Evolutionary conservation across 768 basidiomycete genomes (phyloP), one percentile per base, ranked within the genome.

Genomic region (Hygrophorus pudorinus): DNA sequence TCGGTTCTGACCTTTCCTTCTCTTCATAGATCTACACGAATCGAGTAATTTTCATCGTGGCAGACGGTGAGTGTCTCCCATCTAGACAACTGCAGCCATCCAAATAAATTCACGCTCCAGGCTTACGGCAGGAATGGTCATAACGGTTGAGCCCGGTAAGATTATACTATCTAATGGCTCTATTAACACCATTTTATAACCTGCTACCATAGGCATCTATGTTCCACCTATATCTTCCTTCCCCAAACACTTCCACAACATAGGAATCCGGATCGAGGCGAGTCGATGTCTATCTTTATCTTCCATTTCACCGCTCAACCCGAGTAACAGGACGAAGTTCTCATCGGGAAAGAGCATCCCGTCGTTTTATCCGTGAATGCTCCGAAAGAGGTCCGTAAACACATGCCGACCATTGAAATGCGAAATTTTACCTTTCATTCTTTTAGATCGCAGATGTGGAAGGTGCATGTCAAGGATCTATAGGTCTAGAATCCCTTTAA

Each of bases 201-300:
- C 31, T 45, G 44, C 38, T 40, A 48, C 56, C 32, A 2, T 29
- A 75, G 91, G 87, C 1, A 73, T 94, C 27, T 97, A 96, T 56
- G 88, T 99, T 31, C 96, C 94, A 2, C 78, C 82, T 1, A 71
- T 74, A 5, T 56, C 79, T 2, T 66, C 76, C 36, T 97, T 88
- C 60, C 96, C 94, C 2, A 83, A 76, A 51, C 76, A 77, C 41
- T 98, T 91, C 62, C 92, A 94, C 53, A 85, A 90, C 50, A 75
- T 96, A 21, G 91, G 88, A 5, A 81, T 98, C 47, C 79, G 94
- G 37, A 90, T 99, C 54, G 94, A 94, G 72, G 86, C 82, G 45
- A 51, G 48, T 30, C 9, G 28, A 21, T 11, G 17, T 5, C 11
- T 2, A 12, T 16, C 31, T 17, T 45, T 31, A 12, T 38, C n/a